These are phyloP conservation scores for Papiliotrema fonsecae DNA, from an alignment of 1,284 basidiomycete species.

Conservation along the genomic window DNA sequence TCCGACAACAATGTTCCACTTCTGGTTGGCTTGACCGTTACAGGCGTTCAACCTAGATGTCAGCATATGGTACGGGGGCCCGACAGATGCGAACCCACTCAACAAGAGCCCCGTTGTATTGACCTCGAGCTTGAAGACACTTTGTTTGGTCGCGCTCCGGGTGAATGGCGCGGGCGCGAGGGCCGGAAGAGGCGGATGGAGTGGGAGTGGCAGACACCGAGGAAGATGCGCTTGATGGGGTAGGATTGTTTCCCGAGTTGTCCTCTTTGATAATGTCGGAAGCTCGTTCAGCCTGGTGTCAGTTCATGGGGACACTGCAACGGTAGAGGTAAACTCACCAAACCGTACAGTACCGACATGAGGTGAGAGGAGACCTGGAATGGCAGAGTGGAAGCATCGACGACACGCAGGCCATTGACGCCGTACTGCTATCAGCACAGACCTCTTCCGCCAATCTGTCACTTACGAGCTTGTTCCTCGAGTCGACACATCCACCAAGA, in stretches of 20 bases:
- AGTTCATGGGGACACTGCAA: not conserved
- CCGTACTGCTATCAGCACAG: conserved; percentile 28
- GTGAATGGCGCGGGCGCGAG: conserved; percentile 23
- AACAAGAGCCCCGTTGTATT: not conserved
- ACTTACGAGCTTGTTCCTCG: conserved; percentile 47
- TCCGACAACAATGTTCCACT: conserved; percentile 17
- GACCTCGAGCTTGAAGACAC: conserved; percentile 25
- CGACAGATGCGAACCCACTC: not conserved
- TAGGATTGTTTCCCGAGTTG: conserved; percentile 4
- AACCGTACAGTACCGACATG: conserved; percentile 38
- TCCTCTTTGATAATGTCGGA: conserved; percentile 37
- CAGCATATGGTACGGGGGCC: not conserved
- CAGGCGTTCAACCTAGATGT: conserved; percentile 24
- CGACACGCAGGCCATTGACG: conserved; percentile 51
- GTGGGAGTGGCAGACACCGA: conserved; percentile 9
- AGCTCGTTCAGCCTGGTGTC: conserved; percentile 29
- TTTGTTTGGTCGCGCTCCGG: conserved; percentile 28
- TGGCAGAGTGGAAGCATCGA: conserved; percentile 51
- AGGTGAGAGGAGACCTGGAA: conserved; percentile 48
- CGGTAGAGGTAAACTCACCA: conserved; percentile 17
- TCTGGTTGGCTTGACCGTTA: conserved; percentile 27
- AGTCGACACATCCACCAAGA: conserved; percentile 56
- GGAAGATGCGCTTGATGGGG: conserved; percentile 9
- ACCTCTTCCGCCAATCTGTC: no score
- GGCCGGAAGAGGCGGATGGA: conserved; percentile 7